These are phyloP conservation scores for Cryptococcus sp. DNA, from an alignment of 1,284 basidiomycete species.

Conservation along the genomic window DNA sequence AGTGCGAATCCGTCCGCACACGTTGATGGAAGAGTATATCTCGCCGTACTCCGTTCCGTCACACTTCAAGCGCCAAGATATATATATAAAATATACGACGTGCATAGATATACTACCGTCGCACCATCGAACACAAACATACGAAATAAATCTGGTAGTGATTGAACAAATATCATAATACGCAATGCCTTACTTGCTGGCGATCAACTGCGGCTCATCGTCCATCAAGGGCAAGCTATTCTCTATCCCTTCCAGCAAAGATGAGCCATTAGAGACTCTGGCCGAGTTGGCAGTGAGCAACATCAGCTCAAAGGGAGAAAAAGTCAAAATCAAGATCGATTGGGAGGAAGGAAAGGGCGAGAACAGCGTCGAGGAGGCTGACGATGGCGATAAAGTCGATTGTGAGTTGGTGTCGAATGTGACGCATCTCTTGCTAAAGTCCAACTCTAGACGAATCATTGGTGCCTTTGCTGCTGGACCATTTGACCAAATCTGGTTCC, in stretches of 20 bases:
- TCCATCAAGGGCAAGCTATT: constrained; percentile 55
- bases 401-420: constrained; percentile 14
- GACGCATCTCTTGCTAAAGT: neutral
- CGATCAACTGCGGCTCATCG: constrained; percentile 55
- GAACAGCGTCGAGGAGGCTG: constrained; percentile 17
- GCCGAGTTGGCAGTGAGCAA: constrained; percentile 44
- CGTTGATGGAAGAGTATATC: neutral
- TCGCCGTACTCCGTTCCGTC: neutral
- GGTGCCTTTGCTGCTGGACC: constrained; percentile 44
- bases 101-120: too few relatives aligned
- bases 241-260: constrained; percentile 21
- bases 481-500: constrained; percentile 33
- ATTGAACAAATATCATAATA: neutral
- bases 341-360: constrained; percentile 21
- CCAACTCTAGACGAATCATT: constrained; percentile 39
- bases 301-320: constrained; percentile 50
- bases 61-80: too few relatives aligned
- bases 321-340: constrained; percentile 35
- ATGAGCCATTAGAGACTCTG: constrained; percentile 20
- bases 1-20: neutral
- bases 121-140: too few relatives aligned
- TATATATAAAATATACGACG: too few relatives aligned
- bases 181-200: constrained; percentile 39
- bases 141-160: too few relatives aligned
- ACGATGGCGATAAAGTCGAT: constrained; percentile 18